phyloP scores from a whole-genome alignment of 805 yeast genomes.

The Phaffomyces antillensis region DNA sequence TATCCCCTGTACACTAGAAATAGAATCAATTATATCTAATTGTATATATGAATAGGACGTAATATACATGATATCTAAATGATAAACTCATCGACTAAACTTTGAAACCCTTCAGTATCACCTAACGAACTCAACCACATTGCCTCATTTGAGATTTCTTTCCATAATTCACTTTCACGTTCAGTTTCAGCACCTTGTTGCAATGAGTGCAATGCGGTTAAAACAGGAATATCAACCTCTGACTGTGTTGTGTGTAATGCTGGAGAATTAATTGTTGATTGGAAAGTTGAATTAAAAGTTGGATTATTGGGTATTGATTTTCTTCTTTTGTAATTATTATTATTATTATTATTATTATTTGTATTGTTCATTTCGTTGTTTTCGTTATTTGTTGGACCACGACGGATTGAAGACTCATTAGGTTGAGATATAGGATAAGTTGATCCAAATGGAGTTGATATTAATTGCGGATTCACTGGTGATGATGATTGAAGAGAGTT shows the following conservation, averaged over 20 bases:
- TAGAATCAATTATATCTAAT: background rate
- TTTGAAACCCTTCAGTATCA: conserved; percentile 34
- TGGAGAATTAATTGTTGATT: conserved; percentile 9
- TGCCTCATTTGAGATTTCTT: conserved; percentile 69
- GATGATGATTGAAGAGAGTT: background rate
- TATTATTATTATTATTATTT: conserved; percentile 12
- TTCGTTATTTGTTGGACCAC: background rate
- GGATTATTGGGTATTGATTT: no score
- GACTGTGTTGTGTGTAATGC: conserved; percentile 14
- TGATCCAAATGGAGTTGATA: background rate
- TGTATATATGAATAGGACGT: background rate
- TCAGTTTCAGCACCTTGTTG: conserved; percentile 26
- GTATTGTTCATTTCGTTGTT: background rate
- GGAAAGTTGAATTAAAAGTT: background rate
- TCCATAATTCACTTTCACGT: conserved; percentile 57
- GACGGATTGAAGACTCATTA: conserved; percentile 13
- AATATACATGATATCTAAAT: background rate
- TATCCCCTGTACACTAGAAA: background rate
- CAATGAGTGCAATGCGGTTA: conserved; percentile 22
- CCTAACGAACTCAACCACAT: conserved; percentile 50
- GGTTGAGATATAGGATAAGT: conserved; percentile 5
- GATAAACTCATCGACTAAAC: conserved; percentile 18
- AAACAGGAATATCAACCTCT: conserved; percentile 20
- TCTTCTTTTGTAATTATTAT: conserved; percentile 3
- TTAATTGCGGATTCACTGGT: background rate